Evolutionary conservation across 1,139 yeast genomes (phyloP), one percentile per base, ranked within the genome.

Genomic region (Zygoascus sp.): DNA sequence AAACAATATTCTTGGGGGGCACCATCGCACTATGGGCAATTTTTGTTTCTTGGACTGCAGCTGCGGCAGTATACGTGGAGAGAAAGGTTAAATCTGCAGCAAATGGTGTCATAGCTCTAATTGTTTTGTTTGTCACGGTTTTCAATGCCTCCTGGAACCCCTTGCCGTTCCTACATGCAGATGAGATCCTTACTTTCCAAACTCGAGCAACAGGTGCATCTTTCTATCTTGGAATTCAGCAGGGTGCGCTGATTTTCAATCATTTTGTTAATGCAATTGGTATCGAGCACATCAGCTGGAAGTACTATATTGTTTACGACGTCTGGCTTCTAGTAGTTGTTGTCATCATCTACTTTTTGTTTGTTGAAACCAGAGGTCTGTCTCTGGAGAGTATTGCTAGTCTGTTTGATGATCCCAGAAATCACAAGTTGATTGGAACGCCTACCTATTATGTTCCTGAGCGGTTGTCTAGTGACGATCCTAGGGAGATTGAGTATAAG

Each of bases 181-280:
- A 64, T 46, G 75, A 70, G 53, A 59, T 67, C 20, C 54, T 64
- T 38, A 68, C 74, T 17, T 70, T 61, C 60, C 61, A 66, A 15
- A 51, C 58, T 42, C 56, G 70, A 56, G 61, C 66, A 38, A 68
- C 65, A 52, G 73, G 68, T 40, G 42, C 44, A 39, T 55, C 56
- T 16, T 35, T 56, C 51, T 40, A 58, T 48, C 45, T 45, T 66
- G 67, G 48, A 16, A 51, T 46, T 13, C 47, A 38, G 7, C 44
- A 40, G 30, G 41, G 54, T 25, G 63, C 46, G 11, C 47, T 50
- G 1, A 32, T 52, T 10, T 42, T 67, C 61, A 74, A 71, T 49
- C 70, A 77, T 43, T 79, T 74, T 58, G 79, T 76, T 40, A 75
- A 76, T 54, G 77, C 83, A 4, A 69, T 79, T 54, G 83, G 82